Evolutionary conservation across 257 asterid species (phyloP).

Genomic region (Nicotiana sylvestris): DNA sequence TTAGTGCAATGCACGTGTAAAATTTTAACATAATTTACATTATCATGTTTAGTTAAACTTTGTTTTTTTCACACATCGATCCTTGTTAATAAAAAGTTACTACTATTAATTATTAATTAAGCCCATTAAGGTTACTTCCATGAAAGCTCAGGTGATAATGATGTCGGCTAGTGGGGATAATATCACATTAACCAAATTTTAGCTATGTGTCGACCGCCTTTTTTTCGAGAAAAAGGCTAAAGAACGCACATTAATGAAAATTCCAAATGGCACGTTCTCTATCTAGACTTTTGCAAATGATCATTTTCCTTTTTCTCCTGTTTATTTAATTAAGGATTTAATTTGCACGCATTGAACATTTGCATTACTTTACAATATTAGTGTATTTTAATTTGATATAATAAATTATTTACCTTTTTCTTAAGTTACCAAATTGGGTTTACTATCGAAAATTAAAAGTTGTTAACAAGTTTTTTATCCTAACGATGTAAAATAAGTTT

Average conservation of each 20-base stretch:
- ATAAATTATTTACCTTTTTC: no score
- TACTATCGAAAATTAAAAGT: no score
- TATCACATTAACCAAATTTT: neutral
- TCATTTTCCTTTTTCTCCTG: neutral
- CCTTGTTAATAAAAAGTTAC: neutral
- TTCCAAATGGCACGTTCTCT: neutral
- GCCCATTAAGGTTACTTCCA: neutral
- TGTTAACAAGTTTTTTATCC: no score
- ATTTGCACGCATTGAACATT: no score
- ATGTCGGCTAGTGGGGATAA: slow-evolving; percentile 5
- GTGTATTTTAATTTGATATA: no score
- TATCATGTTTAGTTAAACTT: slow-evolving; percentile 12
- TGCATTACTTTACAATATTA: no score
- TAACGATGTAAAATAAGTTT: no score
- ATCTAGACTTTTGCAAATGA: neutral
- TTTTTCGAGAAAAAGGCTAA: neutral
- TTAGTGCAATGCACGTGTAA: slow-evolving; percentile 24
- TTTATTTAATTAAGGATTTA: no score
- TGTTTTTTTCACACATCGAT: slow-evolving; percentile 8
- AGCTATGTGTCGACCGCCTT: neutral
- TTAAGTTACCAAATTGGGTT: no score
- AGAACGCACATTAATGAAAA: neutral
- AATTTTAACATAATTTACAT: slow-evolving; percentile 11
- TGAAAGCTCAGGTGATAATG: neutral
- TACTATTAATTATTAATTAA: neutral